Evolutionary conservation across 805 yeast genomes (phyloP), one percentile per base, ranked within the genome.

Genomic region (Kurtzmaniella cleridarum): DNA sequence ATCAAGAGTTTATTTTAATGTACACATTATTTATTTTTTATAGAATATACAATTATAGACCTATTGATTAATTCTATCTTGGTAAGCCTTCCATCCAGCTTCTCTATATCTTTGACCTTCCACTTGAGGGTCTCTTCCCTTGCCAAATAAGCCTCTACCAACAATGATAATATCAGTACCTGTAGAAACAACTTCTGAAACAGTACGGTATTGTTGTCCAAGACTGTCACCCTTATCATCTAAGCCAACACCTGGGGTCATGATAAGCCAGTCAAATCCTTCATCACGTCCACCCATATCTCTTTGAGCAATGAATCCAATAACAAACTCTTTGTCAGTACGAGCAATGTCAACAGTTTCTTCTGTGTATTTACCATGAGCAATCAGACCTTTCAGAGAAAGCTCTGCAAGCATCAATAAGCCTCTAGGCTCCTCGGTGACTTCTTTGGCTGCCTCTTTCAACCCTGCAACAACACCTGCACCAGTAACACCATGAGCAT

Each of bases 221-320:
- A 93, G 73, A 1, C 82, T 78, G 59, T 93, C 99, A 12, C 98
- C 97, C 60, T 84, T 93, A 57, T 91, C 98, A 57, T 91, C 98
- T 38, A 93, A 73, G 2, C 98, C 98, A 30, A 93, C 98, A 45
- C 99, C 99, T 0, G 99, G 99, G 1, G 98, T 91, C 93, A 93
- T 82, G 42, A 90, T 78, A 30, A 93, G 64, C 96, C 97, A 93
- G 64, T 93, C 98, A 53, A 84, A 90, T 1, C 91, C 93, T 51
- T 81, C 93, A 2, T 75, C 81, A 32, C 75, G 72, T 12, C 89
- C 90, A 23, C 89, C 89, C 86, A 90, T 85, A 42, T 81, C 81
- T 54, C 77, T 76, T 59, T 89, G 97, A 0, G 98, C 97, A 64
- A 93, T 93, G 60, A 91, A 93, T 0, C 99, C 99, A 64, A 93